Evolutionary conservation across 2,329 filamentous ascomycete genomes (phyloP), one percentile per base, ranked within the genome.

Genomic region (Pyrenophora teres): DNA sequence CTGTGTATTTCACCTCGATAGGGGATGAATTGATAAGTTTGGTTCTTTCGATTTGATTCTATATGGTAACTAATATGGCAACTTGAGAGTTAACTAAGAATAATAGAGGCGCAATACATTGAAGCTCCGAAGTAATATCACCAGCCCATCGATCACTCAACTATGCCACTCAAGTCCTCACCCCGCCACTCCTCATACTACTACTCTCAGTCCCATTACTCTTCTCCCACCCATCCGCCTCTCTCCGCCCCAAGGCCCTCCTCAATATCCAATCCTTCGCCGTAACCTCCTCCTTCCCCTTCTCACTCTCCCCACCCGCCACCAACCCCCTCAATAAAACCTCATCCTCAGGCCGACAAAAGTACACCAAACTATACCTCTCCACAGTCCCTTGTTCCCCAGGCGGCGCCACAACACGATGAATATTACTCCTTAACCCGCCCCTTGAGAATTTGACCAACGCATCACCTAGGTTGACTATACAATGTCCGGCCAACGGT

Each of bases 301-400:
- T n/a, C n/a, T n/a, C n/a, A n/a, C n/a, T n/a, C 23, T 48, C 44
- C 73, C 60, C 64, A 30, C 73, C 71, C 48, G 64, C 69, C 13
- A 73, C 62, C 50, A 77, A 50, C 32, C 54, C 54, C 50, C 42
- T 52, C 54, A 71, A 40, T 40, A 57, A 27, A 15, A 71, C 65
- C 9, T 65, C 58, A 49, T 69, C 62, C 58, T 70, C 79, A 3
- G 81, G 81, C 55, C 82, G 64, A 23, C 75, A 70, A 65, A 84
- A 84, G 60, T 83, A 83, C 8, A 83, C 81, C 16, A 84, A 57
- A 65, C 80, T 82, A 61, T 78, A 80, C 46, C 82, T 70, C 16
- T 54, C 58, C 10, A 54, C 47, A 7, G 33, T 41, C 0, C 47
- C 60, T 63, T 83, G 81, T 9, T 65, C 60, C 0, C 79, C 79